phyloP scores from a whole-genome alignment of 768 basidiomycete genomes.

The Gelatoporia subvermispora region DNA sequence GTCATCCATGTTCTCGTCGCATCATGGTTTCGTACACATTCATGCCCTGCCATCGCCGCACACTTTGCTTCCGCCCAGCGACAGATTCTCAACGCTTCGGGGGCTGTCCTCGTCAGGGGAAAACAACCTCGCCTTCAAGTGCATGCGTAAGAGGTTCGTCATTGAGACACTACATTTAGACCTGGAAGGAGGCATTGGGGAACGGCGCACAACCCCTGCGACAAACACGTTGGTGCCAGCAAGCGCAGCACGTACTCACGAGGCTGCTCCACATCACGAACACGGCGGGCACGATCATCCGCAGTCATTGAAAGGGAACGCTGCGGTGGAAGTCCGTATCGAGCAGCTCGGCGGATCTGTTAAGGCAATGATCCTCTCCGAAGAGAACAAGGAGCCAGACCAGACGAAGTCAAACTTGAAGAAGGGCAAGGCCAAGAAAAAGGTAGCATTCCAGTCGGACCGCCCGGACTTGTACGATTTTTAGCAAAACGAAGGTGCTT shows the following conservation, averaged over 20 bases:
- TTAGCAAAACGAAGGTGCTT: slow-evolving; percentile 19
- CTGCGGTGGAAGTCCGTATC: slow-evolving; percentile 40
- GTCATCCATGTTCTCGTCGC: slow-evolving; percentile 66
- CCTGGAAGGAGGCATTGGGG: slow-evolving; percentile 78
- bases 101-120: slow-evolving; percentile 78
- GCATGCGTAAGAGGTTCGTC: slow-evolving; percentile 80
- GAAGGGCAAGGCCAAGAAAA: slow-evolving; percentile 56
- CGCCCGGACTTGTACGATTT: slow-evolving; percentile 73
- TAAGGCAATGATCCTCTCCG: not conserved
- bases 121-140: slow-evolving; percentile 94
- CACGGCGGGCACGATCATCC: slow-evolving; percentile 6
- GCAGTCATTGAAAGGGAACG: slow-evolving; percentile 17
- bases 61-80: slow-evolving; percentile 72
- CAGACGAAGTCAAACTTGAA: slow-evolving; percentile 24
- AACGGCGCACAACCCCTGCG: slow-evolving; percentile 60
- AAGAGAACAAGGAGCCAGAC: not conserved
- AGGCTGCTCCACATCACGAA: not conserved
- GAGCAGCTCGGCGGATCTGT: slow-evolving; percentile 26
- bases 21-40: slow-evolving; percentile 82
- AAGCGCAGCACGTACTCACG: slow-evolving; percentile 9
- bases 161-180: slow-evolving; percentile 91
- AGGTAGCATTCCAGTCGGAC: slow-evolving; percentile 65
- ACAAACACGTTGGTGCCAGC: slow-evolving; percentile 20
- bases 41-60: slow-evolving; percentile 72
- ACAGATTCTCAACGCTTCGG: slow-evolving; percentile 78